Base-by-base conservation (phyloP, 139 green algal species). In the Zygnema cylindricum region DNA sequence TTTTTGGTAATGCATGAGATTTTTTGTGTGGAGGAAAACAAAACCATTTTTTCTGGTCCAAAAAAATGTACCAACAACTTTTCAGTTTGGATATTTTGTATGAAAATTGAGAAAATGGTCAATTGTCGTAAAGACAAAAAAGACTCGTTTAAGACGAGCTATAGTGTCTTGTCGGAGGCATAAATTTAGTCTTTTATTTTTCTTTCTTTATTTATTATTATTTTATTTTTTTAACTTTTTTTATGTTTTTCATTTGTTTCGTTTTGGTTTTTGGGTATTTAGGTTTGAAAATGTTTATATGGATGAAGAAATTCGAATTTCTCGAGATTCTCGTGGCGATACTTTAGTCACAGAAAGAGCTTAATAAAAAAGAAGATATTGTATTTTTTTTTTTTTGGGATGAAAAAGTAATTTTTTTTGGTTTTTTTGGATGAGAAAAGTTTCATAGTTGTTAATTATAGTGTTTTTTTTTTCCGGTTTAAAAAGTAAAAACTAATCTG, bases 211-310 rank as follows among this genome's bases (percentile, higher is more conserved):
- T n/a, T n/a, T n/a, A n/a, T n/a, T n/a, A n/a, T n/a, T n/a, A 63
- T 63, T 63, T 63, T 16, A 7, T 79, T 43, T 11, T 43, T 54
- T 79, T 25, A 54, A 79, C 43, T 79, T 79, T 41, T 79, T 43
- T 79, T 3, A 54, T n/a, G n/a, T n/a, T n/a, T n/a, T n/a, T n/a
- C n/a, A 73, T 30, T n/a, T 30, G 30, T 30, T 73, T 30, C 57
- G 57, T 30, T 30, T 82, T 82, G 23, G 36, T n/a, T n/a, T n/a
- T n/a, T 63, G 7, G 49, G 16, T 25, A 63, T 63, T 94, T 54
- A 97, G 95, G 95, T 98, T 98, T 90, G 95, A 98, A 81, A 97
- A 90, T 1, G 76, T 98, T 0, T 98, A 97, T 78, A 32, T 96
- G 36, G 94, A 96, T 63, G 86, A 91, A 1, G 76, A 92, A 0